Percentiles rank a stretch among this genome's conserved stretches.
These are phyloP conservation scores for Sclerotiophoma versabilis DNA, from an alignment of 2,329 filamentous ascomycete species.

Conservation along the genomic window DNA sequence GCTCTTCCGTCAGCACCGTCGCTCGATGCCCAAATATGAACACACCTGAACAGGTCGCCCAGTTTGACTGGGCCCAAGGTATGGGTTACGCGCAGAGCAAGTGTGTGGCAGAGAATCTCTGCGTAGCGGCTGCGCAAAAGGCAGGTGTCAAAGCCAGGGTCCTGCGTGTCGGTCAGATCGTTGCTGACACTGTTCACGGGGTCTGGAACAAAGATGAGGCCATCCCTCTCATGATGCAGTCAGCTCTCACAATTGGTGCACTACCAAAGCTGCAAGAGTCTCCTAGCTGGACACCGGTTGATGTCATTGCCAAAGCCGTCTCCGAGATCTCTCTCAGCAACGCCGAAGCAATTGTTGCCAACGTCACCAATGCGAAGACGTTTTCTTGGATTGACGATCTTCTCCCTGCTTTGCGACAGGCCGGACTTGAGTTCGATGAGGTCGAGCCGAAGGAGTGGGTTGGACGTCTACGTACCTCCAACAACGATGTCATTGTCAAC, in stretches of 20 bases:
- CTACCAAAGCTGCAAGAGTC: constrained; percentile 55
- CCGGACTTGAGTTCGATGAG: constrained; percentile 47
- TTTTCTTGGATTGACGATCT: constrained; percentile 63
- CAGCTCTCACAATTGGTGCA: constrained; percentile 55
- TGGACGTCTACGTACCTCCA: constrained; percentile 49
- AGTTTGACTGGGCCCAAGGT: constrained; percentile 52
- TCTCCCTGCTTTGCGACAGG: constrained; percentile 57
- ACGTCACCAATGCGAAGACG: constrained; percentile 60
- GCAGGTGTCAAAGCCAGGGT: constrained; percentile 33
- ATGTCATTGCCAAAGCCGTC: constrained; percentile 35
- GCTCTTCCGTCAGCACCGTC: constrained; percentile 56
- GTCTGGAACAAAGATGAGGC: constrained; percentile 60
- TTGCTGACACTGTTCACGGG: constrained; percentile 56
- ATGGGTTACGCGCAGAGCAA: constrained; percentile 63
- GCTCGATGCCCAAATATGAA: constrained; percentile 44
- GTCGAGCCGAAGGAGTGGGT: constrained; percentile 37
- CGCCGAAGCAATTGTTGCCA: constrained; percentile 52
- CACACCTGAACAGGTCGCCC: constrained; percentile 34
- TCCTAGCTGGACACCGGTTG: constrained; percentile 43
- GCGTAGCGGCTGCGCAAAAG: constrained; percentile 23
- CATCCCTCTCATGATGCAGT: constrained; percentile 59
- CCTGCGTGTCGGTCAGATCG: constrained; percentile 54
- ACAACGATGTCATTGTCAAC: constrained; percentile 58
- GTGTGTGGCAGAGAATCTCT: constrained; percentile 57
- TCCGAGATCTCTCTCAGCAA: constrained; percentile 33